Percentiles rank a stretch among this genome's conserved stretches.
phyloP scores from a whole-genome alignment of 495 filamentous ascomycete species.

The Hypoxylon trugodes region DNA sequence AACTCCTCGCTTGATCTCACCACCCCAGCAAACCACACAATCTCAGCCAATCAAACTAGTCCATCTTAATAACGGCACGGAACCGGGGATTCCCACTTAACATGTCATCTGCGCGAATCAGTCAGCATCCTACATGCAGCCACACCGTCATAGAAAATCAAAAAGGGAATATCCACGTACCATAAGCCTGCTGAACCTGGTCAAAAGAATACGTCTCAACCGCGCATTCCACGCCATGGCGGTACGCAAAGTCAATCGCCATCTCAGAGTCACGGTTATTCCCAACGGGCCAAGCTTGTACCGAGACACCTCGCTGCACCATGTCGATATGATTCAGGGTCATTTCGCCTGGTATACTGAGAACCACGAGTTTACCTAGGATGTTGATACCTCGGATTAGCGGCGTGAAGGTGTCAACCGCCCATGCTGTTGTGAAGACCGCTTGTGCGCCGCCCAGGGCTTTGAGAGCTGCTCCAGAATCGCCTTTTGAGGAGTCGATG shows the following conservation, averaged over 20 bases:
- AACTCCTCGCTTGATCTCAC: not conserved
- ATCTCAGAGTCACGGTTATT: conserved; percentile 69
- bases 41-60: not conserved
- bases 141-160: not conserved
- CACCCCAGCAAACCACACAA: not conserved
- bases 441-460: conserved; percentile 66
- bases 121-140: too few relatives aligned
- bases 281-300: conserved; percentile 67
- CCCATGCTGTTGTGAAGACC: conserved; percentile 67
- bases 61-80: conserved; percentile 44
- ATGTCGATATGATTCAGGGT: conserved; percentile 57
- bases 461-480: conserved; percentile 59
- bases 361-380: conserved; percentile 65
- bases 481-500: conserved; percentile 64
- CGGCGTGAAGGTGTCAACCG: conserved; percentile 58
- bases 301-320: conserved; percentile 58
- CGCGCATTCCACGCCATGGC: conserved; percentile 65
- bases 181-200: conserved; percentile 59
- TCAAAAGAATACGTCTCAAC: conserved; percentile 69
- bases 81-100: conserved; percentile 47
- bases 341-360: conserved; percentile 61
- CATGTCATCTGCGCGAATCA: conserved; percentile 43
- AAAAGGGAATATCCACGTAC: conserved; percentile 7
- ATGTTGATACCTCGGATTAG: conserved; percentile 62
- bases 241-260: conserved; percentile 65